Evolutionary conservation across 768 basidiomycete species (phyloP).

Genomic region (Imleria badia): DNA sequence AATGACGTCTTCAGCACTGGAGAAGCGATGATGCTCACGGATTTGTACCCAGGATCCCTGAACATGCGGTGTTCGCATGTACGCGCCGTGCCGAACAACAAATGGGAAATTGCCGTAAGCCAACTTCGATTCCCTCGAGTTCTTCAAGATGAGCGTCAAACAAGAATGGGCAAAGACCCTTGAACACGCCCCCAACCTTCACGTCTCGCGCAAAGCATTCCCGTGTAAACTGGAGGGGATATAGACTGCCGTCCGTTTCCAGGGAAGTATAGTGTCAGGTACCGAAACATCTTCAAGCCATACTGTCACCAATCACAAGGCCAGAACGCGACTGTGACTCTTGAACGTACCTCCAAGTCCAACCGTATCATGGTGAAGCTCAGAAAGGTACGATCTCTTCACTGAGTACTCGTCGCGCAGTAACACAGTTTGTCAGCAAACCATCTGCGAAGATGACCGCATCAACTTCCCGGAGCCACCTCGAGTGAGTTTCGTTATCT

Average conservation of each 20-base stretch:
- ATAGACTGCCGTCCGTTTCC: slow-evolving; percentile 11
- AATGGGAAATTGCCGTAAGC: slow-evolving; percentile 6
- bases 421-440: slow-evolving; percentile 16
- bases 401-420: background rate
- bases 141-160: slow-evolving; percentile 14
- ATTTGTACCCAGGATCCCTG: slow-evolving; percentile 1
- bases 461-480: background rate
- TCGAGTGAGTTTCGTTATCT: slow-evolving; percentile 11
- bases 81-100: background rate
- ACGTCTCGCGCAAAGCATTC: slow-evolving; percentile 3
- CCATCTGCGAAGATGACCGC: background rate
- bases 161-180: background rate
- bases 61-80: slow-evolving; percentile 18
- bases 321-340: slow-evolving; percentile 1
- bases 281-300: background rate
- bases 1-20: slow-evolving; percentile 10
- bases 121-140: background rate
- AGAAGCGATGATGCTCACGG: slow-evolving; percentile 7
- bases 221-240: slow-evolving; percentile 7
- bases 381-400: slow-evolving; percentile 14
- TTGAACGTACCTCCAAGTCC: background rate
- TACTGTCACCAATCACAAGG: background rate
- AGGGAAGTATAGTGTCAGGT: slow-evolving; percentile 1
- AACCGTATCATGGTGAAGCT: background rate
- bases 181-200: slow-evolving; percentile 17